Evolutionary conservation across 2,329 filamentous ascomycete species (phyloP).

Genomic region (Talaromyces sp.): DNA sequence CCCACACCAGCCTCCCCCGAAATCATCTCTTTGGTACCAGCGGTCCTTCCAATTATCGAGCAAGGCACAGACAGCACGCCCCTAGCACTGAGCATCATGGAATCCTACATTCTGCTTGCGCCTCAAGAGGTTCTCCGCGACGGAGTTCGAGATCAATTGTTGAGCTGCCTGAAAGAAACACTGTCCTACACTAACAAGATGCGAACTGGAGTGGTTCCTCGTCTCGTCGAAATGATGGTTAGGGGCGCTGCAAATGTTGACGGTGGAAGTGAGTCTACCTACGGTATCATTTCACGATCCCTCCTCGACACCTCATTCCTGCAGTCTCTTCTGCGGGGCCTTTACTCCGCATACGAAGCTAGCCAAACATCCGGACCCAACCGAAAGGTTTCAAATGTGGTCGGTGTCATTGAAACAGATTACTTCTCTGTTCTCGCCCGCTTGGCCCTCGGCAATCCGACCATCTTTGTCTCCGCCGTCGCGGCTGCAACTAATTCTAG

Average conservation of each 20-base stretch:
- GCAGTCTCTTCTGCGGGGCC: slow-evolving; percentile 63
- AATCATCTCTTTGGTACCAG: slow-evolving; percentile 65
- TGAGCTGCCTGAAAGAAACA: slow-evolving; percentile 44
- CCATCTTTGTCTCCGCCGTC: slow-evolving; percentile 63
- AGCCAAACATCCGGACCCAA: slow-evolving; percentile 83
- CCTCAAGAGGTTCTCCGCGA: slow-evolving; percentile 49
- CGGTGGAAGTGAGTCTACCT: slow-evolving; percentile 57
- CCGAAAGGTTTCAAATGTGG: slow-evolving; percentile 68
- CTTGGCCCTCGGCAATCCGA: slow-evolving; percentile 72
- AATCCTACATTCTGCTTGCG: slow-evolving; percentile 71
- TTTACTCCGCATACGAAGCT: slow-evolving; percentile 70
- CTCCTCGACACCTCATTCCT: slow-evolving; percentile 67
- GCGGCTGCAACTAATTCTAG: slow-evolving; percentile 37
- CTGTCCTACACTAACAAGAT: slow-evolving; percentile 42
- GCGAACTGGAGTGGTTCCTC: slow-evolving; percentile 45
- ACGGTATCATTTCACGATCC: slow-evolving; percentile 66
- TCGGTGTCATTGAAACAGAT: slow-evolving; percentile 76
- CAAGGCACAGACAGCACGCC: slow-evolving; percentile 66
- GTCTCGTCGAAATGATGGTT: slow-evolving; percentile 66
- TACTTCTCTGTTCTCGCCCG: slow-evolving; percentile 83
- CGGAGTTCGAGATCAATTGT: slow-evolving; percentile 39
- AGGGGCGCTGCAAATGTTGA: slow-evolving; percentile 65
- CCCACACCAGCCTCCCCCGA: slow-evolving; percentile 61
- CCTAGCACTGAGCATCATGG: slow-evolving; percentile 65
- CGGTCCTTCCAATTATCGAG: slow-evolving; percentile 67